A percentile compares a stretch with the other conserved stretches of the same genome.
Evolutionary conservation across 108 stramenopile species (phyloP).

Genomic region (Phaeodactylum tricornutum): DNA sequence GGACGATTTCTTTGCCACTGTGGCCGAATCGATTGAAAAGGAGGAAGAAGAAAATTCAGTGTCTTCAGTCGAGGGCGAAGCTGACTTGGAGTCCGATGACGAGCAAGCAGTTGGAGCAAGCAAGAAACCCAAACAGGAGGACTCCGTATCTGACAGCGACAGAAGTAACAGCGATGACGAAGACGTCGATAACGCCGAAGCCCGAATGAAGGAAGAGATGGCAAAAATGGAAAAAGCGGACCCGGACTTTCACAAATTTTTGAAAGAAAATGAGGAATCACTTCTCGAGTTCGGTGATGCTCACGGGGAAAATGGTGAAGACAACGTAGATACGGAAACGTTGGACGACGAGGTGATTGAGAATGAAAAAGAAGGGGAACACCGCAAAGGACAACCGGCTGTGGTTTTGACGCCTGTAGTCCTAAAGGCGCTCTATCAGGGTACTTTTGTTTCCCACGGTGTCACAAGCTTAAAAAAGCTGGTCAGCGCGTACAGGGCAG

Average conservation of each 20-base stretch:
- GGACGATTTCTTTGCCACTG: constrained; percentile 32
- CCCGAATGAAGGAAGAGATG: constrained; percentile 67
- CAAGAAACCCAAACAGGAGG: constrained; percentile 1
- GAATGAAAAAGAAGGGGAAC: constrained; percentile 20
- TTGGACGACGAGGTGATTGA: constrained; percentile 25
- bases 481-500: constrained; percentile 63
- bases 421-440: constrained; percentile 39
- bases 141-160: constrained; percentile 16
- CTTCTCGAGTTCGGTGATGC: constrained; percentile 64
- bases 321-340: constrained; percentile 26
- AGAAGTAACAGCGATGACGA: constrained; percentile 61
- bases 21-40: constrained; percentile 17
- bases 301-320: constrained; percentile 36
- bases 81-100: background rate
- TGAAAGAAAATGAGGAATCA: constrained; percentile 72
- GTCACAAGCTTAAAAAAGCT: constrained; percentile 69
- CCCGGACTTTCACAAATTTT: constrained; percentile 85
- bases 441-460: constrained; percentile 61
- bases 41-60: constrained; percentile 15
- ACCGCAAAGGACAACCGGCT: constrained; percentile 3
- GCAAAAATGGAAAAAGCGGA: constrained; percentile 62
- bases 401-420: constrained; percentile 35
- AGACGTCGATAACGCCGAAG: constrained; percentile 60
- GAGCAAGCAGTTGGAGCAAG: constrained; percentile 1
- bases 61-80: background rate